Evolutionary conservation across 805 yeast genomes (phyloP), one percentile per base, ranked within the genome.

Genomic region (Saccharomycopsis selenospora): DNA sequence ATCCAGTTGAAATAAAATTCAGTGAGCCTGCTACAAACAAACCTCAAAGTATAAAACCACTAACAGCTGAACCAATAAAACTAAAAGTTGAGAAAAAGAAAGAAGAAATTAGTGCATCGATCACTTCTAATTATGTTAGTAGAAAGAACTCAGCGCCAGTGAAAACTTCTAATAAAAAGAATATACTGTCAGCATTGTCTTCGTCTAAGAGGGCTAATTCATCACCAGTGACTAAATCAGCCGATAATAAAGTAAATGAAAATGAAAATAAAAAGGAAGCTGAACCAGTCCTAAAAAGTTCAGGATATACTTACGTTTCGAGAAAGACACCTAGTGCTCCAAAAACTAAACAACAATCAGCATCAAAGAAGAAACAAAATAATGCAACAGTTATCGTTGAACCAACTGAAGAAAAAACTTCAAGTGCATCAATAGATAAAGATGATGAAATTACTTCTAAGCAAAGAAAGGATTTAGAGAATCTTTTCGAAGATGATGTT

Each of bases 401-500:
- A 4, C 51, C 57, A 5, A 4, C 30, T 4, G 29, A 20, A 4
- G 24, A 18, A 14, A 6, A 33, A 22, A 10, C 36, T 22, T 3
- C 56, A 55, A 22, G 29, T 43, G 1, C 29, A 46, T 11, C 56
- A 58, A 22, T 57, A 53, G 40, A 48, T 18, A 5, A 51, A 44
- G 13, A 36, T 14, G 57, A 52, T 5, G 56, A 52, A 40, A 46
- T 41, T 23, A 36, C 13, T 3, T 42, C 46, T 42, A 55, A 54
- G 49, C 47, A 50, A 42, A 28, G 45, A 14, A 38, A 52, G 30
- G 52, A 42, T 24, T 24, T 52, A 20, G 50, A 47, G 22, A 33
- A 20, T 13, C 25, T 49, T 36, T 52, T 48, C 23, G 48, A 61
- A 40, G 62, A 58, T 36, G 61, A 56, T n/a, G 42, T 20, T 7